These are phyloP conservation scores for Pulveroboletus sp. DNA, from an alignment of 768 basidiomycete genomes.

Conservation along the genomic window DNA sequence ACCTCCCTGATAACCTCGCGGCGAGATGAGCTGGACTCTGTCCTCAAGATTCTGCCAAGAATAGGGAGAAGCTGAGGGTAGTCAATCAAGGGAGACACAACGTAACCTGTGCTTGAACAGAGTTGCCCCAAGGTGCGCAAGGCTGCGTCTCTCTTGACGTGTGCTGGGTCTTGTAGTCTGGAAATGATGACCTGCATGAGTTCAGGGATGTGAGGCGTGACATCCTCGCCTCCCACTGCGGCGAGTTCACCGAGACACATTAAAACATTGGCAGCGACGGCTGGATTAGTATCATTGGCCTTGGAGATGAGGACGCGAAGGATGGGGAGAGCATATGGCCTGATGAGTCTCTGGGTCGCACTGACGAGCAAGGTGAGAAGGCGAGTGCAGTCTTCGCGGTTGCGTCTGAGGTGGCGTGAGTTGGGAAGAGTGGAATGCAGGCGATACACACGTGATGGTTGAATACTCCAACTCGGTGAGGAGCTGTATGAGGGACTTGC, in stretches of 20 bases:
- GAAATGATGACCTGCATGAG: conserved; percentile 89
- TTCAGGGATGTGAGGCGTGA: conserved; percentile 73
- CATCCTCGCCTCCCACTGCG: conserved; percentile 90
- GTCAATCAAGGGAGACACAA: conserved; percentile 85
- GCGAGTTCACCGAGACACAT: conserved; percentile 94
- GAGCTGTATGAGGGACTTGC: conserved; percentile 93
- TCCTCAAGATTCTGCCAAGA: conserved; percentile 77
- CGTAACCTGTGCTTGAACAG: conserved; percentile 93
- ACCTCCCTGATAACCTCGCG: conserved; percentile 93
- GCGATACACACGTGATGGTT: conserved; percentile 65
- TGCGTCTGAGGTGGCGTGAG: conserved; percentile 47
- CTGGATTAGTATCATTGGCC: conserved; percentile 77
- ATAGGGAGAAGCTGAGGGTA: conserved; percentile 87
- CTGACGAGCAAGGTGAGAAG: conserved; percentile 85
- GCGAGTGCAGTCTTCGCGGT: conserved; percentile 87
- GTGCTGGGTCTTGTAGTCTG: conserved; percentile 84
- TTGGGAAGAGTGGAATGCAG: neutral
- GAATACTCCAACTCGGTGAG: conserved; percentile 97
- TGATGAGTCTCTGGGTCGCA: conserved; percentile 90
- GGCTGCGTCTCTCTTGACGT: conserved; percentile 89
- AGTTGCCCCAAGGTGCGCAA: conserved; percentile 92
- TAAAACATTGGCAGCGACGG: conserved; percentile 87
- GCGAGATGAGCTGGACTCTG: conserved; percentile 69
- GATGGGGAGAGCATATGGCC: conserved; percentile 93
- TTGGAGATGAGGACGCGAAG: conserved; percentile 88